Evolutionary conservation across 1,284 basidiomycete species (phyloP).

Genomic region (Hemileia vastatrix): DNA sequence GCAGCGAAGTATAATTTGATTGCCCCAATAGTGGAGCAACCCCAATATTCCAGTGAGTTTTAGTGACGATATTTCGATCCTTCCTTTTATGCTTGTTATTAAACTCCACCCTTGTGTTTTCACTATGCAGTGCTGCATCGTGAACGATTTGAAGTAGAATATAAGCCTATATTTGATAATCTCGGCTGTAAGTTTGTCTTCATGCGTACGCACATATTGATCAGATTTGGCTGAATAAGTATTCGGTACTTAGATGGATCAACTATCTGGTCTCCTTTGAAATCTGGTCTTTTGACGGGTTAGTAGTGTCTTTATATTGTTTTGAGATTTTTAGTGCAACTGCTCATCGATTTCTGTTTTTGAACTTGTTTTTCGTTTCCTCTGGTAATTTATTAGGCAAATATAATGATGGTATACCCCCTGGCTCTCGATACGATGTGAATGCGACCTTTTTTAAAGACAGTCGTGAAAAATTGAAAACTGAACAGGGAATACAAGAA

Average conservation of each 20-base stretch:
- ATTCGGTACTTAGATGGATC: no score
- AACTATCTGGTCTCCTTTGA: slow-evolving; percentile 66
- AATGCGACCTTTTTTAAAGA: slow-evolving; percentile 52
- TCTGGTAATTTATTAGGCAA: no score
- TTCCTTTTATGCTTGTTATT: slow-evolving; percentile 47
- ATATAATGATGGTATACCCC: slow-evolving; percentile 52
- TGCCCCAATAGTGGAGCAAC: slow-evolving; percentile 68
- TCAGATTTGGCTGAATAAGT: no score
- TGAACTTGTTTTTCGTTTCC: no score
- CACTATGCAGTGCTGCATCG: slow-evolving; percentile 54
- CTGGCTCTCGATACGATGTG: slow-evolving; percentile 56
- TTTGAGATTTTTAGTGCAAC: slow-evolving; percentile 28
- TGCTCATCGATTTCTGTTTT: no score
- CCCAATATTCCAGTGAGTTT: slow-evolving; percentile 47
- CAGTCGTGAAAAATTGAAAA: slow-evolving; percentile 43
- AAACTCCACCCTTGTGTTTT: no score
- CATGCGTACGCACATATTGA: no score
- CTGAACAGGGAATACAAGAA: slow-evolving; percentile 28
- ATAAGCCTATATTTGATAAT: slow-evolving; percentile 44
- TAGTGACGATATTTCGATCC: slow-evolving; percentile 43
- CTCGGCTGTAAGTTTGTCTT: slow-evolving; percentile 17
- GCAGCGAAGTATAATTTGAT: slow-evolving; percentile 62
- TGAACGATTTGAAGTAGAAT: slow-evolving; percentile 70
- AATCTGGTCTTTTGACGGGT: slow-evolving; percentile 51
- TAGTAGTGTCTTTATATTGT: slow-evolving; percentile 32